Evolutionary conservation across 331 rosid genomes (phyloP).

Genomic region (Phaseolus coccineus): DNA sequence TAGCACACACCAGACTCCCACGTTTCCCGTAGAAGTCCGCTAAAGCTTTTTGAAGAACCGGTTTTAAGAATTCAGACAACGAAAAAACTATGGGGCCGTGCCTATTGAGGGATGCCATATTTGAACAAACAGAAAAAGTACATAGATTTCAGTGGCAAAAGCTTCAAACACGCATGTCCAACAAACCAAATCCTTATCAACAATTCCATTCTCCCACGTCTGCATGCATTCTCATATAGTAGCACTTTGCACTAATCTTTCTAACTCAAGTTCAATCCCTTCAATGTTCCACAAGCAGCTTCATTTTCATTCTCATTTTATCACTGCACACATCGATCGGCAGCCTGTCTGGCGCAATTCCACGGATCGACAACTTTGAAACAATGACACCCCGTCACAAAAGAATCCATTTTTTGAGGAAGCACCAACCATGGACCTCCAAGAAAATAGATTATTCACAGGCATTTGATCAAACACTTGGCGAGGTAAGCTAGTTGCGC

Average conservation of each 20-base stretch:
- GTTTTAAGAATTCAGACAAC: too few relatives aligned
- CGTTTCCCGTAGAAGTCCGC: too few relatives aligned
- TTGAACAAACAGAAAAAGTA: too few relatives aligned
- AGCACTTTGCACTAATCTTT: background rate
- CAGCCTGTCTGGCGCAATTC: background rate
- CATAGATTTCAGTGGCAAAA: too few relatives aligned
- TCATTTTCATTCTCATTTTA: background rate
- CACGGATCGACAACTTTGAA: background rate
- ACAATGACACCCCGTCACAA: background rate
- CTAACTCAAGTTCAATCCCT: background rate
- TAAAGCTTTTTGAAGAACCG: too few relatives aligned
- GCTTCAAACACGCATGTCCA: too few relatives aligned
- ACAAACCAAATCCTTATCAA: background rate
- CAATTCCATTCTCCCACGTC: background rate
- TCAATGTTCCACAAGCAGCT: background rate
- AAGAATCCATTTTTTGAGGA: background rate
- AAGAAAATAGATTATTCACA: background rate
- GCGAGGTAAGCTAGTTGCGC: background rate
- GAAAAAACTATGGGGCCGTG: too few relatives aligned
- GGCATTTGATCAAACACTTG: background rate
- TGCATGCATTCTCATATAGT: background rate
- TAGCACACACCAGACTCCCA: background rate
- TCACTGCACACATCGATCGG: background rate
- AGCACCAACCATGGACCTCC: background rate
- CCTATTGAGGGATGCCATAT: too few relatives aligned